Percentiles rank a stretch among this genome's conserved stretches.
Evolutionary conservation across 1,284 basidiomycete species (phyloP).

Genomic region (Boletus hoseneyae): DNA sequence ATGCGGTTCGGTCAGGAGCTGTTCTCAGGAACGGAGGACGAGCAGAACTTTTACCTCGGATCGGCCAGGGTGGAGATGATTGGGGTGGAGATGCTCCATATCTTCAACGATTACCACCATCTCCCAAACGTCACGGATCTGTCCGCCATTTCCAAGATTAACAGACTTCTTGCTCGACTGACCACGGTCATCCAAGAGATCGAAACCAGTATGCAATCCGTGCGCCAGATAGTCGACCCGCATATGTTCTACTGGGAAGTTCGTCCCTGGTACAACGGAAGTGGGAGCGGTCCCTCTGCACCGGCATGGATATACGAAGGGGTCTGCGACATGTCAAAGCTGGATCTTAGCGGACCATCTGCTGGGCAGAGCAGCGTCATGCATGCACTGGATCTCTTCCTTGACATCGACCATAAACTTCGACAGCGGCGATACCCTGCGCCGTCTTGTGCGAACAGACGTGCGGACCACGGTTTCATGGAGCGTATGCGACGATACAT

Average conservation of each 20-base stretch:
- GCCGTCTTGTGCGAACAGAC: slow-evolving; percentile 62
- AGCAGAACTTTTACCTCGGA: slow-evolving; percentile 84
- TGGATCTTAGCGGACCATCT: slow-evolving; percentile 82
- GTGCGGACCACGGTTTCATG: slow-evolving; percentile 73
- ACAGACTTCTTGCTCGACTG: slow-evolving; percentile 70
- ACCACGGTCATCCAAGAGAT: slow-evolving; percentile 73
- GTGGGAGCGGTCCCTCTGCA: slow-evolving; percentile 51
- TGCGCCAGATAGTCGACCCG: slow-evolving; percentile 79
- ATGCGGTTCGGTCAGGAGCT: slow-evolving; percentile 59
- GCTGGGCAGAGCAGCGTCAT: slow-evolving; percentile 94
- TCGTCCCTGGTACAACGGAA: slow-evolving; percentile 92
- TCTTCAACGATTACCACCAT: slow-evolving; percentile 81
- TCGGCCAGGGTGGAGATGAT: slow-evolving; percentile 86
- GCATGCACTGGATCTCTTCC: slow-evolving; percentile 77
- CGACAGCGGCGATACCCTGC: slow-evolving; percentile 65
- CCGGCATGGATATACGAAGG: slow-evolving; percentile 86
- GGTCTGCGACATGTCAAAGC: slow-evolving; percentile 52
- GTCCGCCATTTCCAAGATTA: slow-evolving; percentile 67
- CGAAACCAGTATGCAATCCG: slow-evolving; percentile 62
- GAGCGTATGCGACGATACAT: slow-evolving; percentile 79
- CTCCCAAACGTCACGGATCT: slow-evolving; percentile 72
- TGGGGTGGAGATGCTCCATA: slow-evolving; percentile 81
- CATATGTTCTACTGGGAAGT: slow-evolving; percentile 88
- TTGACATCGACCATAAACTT: slow-evolving; percentile 82
- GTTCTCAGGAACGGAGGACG: slow-evolving; percentile 86